A percentile compares a stretch with the other conserved stretches of the same genome.
Conservation (phyloP, 2,329 filamentous ascomycete genomes). For the Cryphonectria carpinicola region DNA sequence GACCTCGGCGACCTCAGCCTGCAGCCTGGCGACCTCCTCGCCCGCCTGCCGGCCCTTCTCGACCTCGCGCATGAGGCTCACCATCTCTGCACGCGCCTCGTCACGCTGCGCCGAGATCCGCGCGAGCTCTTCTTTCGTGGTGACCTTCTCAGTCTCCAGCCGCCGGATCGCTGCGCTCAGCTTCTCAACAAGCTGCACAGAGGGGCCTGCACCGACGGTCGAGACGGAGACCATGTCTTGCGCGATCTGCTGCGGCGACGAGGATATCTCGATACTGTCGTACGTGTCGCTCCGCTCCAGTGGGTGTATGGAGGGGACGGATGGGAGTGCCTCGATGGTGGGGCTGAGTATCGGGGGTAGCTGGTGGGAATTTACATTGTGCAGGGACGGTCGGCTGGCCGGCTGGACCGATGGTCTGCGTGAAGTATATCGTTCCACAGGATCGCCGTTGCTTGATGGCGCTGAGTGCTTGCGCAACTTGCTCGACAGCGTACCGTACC, state of each 20-base stretch:
- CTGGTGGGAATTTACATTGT: constrained; percentile 43
- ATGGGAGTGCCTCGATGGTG: constrained; percentile 50
- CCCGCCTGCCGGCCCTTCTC: constrained; percentile 69
- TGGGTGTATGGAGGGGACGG: constrained; percentile 47
- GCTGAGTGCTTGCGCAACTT: constrained; percentile 53
- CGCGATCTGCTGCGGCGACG: constrained; percentile 69
- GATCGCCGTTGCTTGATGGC: constrained; percentile 54
- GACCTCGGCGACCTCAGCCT: constrained; percentile 69
- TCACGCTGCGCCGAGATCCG: constrained; percentile 85
- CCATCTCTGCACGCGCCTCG: constrained; percentile 89
- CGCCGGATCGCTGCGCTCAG: constrained; percentile 93
- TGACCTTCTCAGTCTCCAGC: constrained; percentile 89
- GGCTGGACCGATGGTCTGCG: constrained; percentile 58
- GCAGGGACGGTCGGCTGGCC: constrained; percentile 45
- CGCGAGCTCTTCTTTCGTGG: constrained; percentile 81
- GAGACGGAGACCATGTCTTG: constrained; percentile 89
- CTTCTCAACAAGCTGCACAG: constrained; percentile 91
- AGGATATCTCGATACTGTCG: constrained; percentile 58
- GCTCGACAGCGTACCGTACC: constrained; percentile 46
- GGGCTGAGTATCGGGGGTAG: constrained; percentile 48
- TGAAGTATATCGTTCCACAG: constrained; percentile 44
- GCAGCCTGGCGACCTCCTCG: constrained; percentile 64
- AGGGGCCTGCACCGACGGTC: constrained; percentile 87
- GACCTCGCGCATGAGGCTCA: constrained; percentile 83
- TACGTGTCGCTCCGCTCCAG: constrained; percentile 53